Conservation (phyloP, 192 early-diverging fungal genomes). For the Chytriomyces sp. region DNA sequence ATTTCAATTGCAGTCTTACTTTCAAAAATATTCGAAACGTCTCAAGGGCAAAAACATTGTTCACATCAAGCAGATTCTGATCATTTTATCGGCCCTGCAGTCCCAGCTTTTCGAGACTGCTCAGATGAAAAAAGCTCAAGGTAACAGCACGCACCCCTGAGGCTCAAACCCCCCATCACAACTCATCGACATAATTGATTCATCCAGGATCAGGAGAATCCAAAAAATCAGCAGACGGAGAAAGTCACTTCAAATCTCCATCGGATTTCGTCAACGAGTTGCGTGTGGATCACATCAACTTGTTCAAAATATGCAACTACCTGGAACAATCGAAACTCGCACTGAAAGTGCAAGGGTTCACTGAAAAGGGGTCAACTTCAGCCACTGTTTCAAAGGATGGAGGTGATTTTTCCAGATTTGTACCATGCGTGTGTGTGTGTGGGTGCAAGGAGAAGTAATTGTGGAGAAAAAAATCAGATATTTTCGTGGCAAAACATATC, state of each 20-base stretch:
- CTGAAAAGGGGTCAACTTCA: background rate
- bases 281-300: slow-evolving; percentile 79
- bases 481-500: slow-evolving; percentile 35
- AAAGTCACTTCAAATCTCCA: slow-evolving; percentile 1
- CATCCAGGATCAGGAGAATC: too few species aligned
- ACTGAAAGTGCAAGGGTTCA: slow-evolving; percentile 52
- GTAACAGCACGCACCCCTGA: slow-evolving; percentile 26
- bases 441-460: background rate
- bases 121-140: slow-evolving; percentile 32
- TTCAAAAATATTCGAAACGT: slow-evolving; percentile 67
- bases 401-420: background rate
- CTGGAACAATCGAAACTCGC: slow-evolving; percentile 72
- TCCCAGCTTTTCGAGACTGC: slow-evolving; percentile 42
- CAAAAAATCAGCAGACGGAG: background rate
- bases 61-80: slow-evolving; percentile 77
- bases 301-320: slow-evolving; percentile 77
- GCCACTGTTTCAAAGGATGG: background rate
- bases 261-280: slow-evolving; percentile 70
- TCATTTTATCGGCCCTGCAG: slow-evolving; percentile 60
- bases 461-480: background rate
- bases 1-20: slow-evolving; percentile 70
- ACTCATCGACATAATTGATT: too few species aligned
- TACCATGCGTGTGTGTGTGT: background rate
- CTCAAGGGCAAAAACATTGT: slow-evolving; percentile 74
- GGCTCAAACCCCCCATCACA: background rate